These are phyloP conservation scores for Leavenworthia alabamica DNA, from an alignment of 345 rosid genomes.

Conservation along the genomic window DNA sequence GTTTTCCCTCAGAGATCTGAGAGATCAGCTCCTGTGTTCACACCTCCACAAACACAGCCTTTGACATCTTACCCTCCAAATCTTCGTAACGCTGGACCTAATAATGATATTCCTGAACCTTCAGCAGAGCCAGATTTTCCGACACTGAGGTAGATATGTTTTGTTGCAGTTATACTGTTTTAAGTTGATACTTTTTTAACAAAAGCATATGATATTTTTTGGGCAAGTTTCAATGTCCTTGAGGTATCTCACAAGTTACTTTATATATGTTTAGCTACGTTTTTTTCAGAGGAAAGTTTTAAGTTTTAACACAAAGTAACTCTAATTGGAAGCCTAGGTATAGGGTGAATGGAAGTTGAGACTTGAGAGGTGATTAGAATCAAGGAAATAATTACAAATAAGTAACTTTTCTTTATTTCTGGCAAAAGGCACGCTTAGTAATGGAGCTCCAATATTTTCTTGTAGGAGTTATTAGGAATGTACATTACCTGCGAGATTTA, in stretches of 20 bases:
- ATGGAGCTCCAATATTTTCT: not conserved
- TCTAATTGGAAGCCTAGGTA: not conserved
- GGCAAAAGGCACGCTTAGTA: not conserved
- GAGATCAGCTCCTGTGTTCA: constrained; percentile 84
- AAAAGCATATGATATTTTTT: not conserved
- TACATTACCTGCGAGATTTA: not conserved
- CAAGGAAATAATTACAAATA: not conserved
- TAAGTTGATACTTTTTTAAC: not conserved
- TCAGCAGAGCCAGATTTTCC: constrained; percentile 89
- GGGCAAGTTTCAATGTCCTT: not conserved
- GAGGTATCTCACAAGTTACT: not conserved
- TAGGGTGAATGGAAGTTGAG: constrained; percentile 4
- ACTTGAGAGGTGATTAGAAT: not conserved
- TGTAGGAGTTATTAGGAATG: not conserved
- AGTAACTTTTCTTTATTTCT: not conserved
- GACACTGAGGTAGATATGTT: constrained; percentile 68
- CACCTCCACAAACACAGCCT: constrained; percentile 94
- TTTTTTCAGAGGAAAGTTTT: constrained; percentile 8
- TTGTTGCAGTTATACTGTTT: too few species aligned
- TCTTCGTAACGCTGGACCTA: constrained; percentile 52
- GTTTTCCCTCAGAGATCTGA: constrained; percentile 94
- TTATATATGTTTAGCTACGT: not conserved
- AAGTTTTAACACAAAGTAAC: not conserved
- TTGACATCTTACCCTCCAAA: constrained; percentile 76
- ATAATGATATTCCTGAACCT: constrained; percentile 54